Conservation (phyloP, 2,329 filamentous ascomycete species). For the Lachnellula arida region DNA sequence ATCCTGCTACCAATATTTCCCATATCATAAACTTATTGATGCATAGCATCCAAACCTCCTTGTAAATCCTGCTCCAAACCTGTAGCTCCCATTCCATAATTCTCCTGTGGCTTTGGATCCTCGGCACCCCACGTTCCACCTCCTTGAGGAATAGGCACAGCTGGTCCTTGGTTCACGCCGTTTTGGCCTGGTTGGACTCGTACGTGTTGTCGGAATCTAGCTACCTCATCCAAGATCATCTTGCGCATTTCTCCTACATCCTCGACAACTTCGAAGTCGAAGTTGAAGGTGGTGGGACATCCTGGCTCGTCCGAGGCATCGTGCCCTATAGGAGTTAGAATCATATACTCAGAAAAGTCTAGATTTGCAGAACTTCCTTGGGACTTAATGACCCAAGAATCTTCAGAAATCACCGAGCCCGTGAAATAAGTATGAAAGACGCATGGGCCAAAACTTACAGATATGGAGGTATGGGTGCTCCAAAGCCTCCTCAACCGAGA, state of each 20-base stretch:
- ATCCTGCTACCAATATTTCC: background rate
- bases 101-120: constrained; percentile 34
- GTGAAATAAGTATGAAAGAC: no score
- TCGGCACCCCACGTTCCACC: constrained; percentile 30
- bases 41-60: constrained; percentile 33
- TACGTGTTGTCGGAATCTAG: constrained; percentile 66
- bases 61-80: constrained; percentile 35
- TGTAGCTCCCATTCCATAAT: constrained; percentile 26
- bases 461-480: constrained; percentile 96
- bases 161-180: constrained; percentile 22
- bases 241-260: constrained; percentile 92
- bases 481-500: constrained; percentile 89
- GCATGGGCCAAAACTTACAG: constrained; percentile 18
- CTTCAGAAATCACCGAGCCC: background rate
- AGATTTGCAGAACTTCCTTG: background rate
- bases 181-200: constrained; percentile 31
- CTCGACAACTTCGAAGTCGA: constrained; percentile 96
- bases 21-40: constrained; percentile 16
- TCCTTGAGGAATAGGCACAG: constrained; percentile 31
- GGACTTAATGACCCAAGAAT: background rate
- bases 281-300: constrained; percentile 93
- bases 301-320: constrained; percentile 92
- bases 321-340: constrained; percentile 59
- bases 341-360: background rate
- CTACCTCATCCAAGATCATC: constrained; percentile 96